A percentile compares a stretch with the other conserved stretches of the same genome.
Conservation (phyloP, 2,329 filamentous ascomycete genomes). For the Pestalotiopsis sp. region DNA sequence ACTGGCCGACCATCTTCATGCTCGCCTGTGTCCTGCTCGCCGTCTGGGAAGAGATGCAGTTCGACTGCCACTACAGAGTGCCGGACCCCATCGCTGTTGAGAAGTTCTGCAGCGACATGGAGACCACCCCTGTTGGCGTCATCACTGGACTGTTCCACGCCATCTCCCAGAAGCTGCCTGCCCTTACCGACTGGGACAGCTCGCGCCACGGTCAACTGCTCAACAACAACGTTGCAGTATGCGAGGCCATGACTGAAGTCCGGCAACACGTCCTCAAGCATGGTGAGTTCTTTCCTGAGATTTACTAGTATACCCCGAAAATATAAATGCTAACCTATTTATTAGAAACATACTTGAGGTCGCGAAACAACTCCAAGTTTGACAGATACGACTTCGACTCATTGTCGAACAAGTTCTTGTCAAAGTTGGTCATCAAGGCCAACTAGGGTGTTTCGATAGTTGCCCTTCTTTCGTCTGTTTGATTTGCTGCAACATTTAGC, state of each 20-base stretch:
- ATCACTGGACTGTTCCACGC: constrained; percentile 97
- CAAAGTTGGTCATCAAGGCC: constrained; percentile 92
- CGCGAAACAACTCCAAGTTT: constrained; percentile 79
- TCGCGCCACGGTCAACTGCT: constrained; percentile 87
- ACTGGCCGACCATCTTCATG: constrained; percentile 99
- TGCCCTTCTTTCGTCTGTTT: constrained; percentile 32
- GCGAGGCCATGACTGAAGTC: constrained; percentile 95
- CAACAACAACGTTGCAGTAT: constrained; percentile 88
- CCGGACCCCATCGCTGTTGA: constrained; percentile 82
- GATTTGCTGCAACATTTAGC: constrained; percentile 41
- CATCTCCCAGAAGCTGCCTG: constrained; percentile 93
- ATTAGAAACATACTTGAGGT: constrained; percentile 83
- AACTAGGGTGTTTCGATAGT: constrained; percentile 56
- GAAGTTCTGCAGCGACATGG: constrained; percentile 97
- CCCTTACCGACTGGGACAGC: constrained; percentile 93
- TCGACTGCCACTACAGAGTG: constrained; percentile 94
- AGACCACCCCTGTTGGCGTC: constrained; percentile 91
- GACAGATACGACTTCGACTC: constrained; percentile 93
- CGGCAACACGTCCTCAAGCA: constrained; percentile 90
- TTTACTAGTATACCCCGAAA: not conserved
- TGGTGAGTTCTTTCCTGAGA: constrained; percentile 60
- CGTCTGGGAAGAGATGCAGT: constrained; percentile 99
- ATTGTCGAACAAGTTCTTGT: constrained; percentile 95
- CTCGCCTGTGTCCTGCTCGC: constrained; percentile 88
- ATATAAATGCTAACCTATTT: constrained; percentile 42